Evolutionary conservation across 805 yeast genomes (phyloP).

Genomic region (Lipomyces chichibuensis): DNA sequence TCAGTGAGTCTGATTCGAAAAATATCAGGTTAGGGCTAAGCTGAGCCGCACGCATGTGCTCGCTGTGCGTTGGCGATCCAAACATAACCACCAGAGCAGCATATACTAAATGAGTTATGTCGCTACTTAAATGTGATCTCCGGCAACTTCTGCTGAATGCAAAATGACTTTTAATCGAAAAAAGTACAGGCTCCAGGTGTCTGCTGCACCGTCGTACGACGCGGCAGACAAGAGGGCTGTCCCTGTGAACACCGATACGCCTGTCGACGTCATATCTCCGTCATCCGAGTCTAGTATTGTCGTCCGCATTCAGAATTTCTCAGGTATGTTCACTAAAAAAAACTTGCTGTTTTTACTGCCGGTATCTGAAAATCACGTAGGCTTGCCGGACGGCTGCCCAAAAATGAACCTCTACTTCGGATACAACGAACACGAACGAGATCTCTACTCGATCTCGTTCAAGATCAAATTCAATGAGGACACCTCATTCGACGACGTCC

Average conservation of each 20-base stretch:
- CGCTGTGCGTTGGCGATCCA: not conserved
- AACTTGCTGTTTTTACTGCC: not conserved
- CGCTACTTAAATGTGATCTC: not conserved
- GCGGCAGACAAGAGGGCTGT: slow-evolving; percentile 4
- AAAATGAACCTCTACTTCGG: slow-evolving; percentile 40
- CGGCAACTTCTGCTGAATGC: not conserved
- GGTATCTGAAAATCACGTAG: not conserved
- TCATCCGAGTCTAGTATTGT: slow-evolving; percentile 9
- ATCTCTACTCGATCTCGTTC: slow-evolving; percentile 47
- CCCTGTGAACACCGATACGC: slow-evolving; percentile 27
- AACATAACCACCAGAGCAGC: not conserved
- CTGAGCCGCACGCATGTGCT: not conserved
- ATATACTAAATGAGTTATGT: not conserved
- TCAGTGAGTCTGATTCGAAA: too few relatives aligned
- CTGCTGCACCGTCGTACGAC: slow-evolving; percentile 22
- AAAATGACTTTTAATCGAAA: not conserved
- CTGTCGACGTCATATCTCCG: slow-evolving; percentile 9
- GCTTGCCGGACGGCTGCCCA: slow-evolving; percentile 28
- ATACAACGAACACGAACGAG: slow-evolving; percentile 37
- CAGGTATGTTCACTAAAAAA: slow-evolving; percentile 12
- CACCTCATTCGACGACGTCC: slow-evolving; percentile 46
- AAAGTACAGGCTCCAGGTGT: slow-evolving; percentile 14
- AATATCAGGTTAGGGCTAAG: not conserved
- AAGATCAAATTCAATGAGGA: slow-evolving; percentile 48
- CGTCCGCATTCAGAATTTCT: slow-evolving; percentile 26